Conservation (phyloP, 192 early-diverging fungal species). For the Entomortierella beljakovae region DNA sequence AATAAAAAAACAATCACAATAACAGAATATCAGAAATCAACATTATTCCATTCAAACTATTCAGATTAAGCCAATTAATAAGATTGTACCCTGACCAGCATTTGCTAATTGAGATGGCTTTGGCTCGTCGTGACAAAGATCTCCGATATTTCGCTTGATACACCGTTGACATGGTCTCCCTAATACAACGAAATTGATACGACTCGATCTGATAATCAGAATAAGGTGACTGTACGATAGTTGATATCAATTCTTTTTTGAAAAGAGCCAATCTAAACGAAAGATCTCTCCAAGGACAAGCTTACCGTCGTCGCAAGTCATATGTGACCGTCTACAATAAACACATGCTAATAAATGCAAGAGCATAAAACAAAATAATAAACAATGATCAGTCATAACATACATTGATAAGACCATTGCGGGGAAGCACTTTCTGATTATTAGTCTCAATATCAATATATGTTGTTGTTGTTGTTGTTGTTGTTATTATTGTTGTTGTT, state of each 20-base stretch:
- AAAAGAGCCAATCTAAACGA: conserved; percentile 1
- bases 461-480: background rate
- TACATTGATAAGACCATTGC: background rate
- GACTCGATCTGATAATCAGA: background rate
- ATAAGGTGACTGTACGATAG: background rate
- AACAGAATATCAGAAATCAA: no score
- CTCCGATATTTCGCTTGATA: conserved; percentile 93
- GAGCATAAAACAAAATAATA: background rate
- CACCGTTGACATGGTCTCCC: conserved; percentile 95
- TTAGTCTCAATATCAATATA: no score
- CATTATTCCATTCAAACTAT: no score
- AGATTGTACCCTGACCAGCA: conserved; percentile 2
- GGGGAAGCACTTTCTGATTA: no score
- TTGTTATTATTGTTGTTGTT: background rate
- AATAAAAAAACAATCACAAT: background rate
- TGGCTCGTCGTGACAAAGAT: conserved; percentile 92
- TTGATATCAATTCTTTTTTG: background rate
- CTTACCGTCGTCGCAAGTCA: conserved; percentile 91
- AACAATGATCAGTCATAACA: conserved; percentile 25
- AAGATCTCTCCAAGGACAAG: conserved; percentile 13
- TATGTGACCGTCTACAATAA: conserved; percentile 94
- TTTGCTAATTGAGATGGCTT: conserved; percentile 56
- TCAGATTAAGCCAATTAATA: no score
- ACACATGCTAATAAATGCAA: conserved; percentile 79
- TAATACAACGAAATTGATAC: background rate